Evolutionary conservation across 371 early-diverging fungal genomes (phyloP).

Genomic region (Rhizopus sp.): DNA sequence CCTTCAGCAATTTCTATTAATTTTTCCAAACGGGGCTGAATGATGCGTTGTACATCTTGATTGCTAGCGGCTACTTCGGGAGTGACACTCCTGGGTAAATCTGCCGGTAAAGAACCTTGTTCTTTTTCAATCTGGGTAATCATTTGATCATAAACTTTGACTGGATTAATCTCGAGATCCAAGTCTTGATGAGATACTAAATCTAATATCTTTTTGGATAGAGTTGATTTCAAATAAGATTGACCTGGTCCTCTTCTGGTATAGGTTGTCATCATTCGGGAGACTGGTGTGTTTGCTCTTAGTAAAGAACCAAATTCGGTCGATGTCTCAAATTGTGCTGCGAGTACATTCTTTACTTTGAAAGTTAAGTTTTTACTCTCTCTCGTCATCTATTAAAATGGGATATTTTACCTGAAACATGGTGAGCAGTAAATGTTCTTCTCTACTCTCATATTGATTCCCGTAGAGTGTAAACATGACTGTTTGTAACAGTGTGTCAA

Average conservation of each 20-base stretch:
- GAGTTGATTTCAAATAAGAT: conserved; percentile 85
- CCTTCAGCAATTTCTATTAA: conserved; percentile 84
- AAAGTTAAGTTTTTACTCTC: not conserved
- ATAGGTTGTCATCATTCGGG: conserved; percentile 96
- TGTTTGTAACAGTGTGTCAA: conserved; percentile 91
- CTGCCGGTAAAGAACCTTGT: conserved; percentile 54
- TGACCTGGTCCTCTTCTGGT: conserved; percentile 92
- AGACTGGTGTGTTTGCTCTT: conserved; percentile 93
- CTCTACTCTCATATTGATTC: conserved; percentile 94
- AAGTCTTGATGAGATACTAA: conserved; percentile 67
- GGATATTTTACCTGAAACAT: conserved; percentile 84
- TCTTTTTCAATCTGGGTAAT: conserved; percentile 72
- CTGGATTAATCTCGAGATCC: not conserved
- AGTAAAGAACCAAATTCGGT: conserved; percentile 88
- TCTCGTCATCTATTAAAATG: not conserved
- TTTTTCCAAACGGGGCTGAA: conserved; percentile 78
- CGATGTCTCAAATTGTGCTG: conserved; percentile 89
- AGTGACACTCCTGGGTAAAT: conserved; percentile 75
- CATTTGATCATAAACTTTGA: conserved; percentile 57
- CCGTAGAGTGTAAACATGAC: conserved; percentile 97
- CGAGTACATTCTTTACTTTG: conserved; percentile 68
- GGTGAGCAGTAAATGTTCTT: conserved; percentile 91
- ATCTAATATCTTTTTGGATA: conserved; percentile 76
- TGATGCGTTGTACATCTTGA: conserved; percentile 79
- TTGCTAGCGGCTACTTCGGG: conserved; percentile 77